Evolutionary conservation across 1,139 yeast species (phyloP), one percentile per base, ranked within the genome.

Genomic region (Spencermartinsiella ligniputridi): DNA sequence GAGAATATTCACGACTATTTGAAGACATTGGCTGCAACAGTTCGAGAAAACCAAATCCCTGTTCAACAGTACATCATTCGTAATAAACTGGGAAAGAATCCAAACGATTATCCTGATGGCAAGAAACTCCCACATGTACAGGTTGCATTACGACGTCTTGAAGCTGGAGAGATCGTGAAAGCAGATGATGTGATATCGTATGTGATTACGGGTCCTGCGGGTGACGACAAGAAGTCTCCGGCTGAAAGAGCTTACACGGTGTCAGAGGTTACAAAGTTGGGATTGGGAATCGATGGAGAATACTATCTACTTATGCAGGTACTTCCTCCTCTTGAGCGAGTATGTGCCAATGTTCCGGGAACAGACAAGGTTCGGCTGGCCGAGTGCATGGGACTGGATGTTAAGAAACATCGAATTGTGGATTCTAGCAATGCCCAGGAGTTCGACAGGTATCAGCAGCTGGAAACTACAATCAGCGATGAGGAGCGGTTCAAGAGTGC

Each of bases 131-230:
- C 98, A 2, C 89, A 90, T 25, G 96, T 94, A 12, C 95, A 84
- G 62, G 97, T 89, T 34, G 99, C 97, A 0, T 70, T 87, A 50
- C 75, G 95, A 55, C 73, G 88, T 63, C 72, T 86, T 52, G 78
- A 76, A 9, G 81, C 79, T 53, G 97, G 97, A 30, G 90, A 88
- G 56, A 81, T 85, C 35, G 78, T 94, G 46, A 83, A 83, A 52
- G 92, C 95, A 1, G 96, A 96, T 24, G 85, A 84, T 58, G 97
- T 94, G 40, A 83, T 94, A 44, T 85, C 96, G 0, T 94, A 76
- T 68, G 85, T 92, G 30, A 82, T 92, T 35, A 80, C 94, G 1
- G 71, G 68, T 2, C 58, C 51, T 46, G 29, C 52, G 34, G 41
- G 52, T 40, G 46, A 63, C 41, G 49, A 52, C 43, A 42, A 47